A percentile compares a stretch with the other conserved stretches of the same genome.
These are phyloP conservation scores for Penicillium italicum DNA, from an alignment of 2,329 filamentous ascomycete species.

Conservation along the genomic window DNA sequence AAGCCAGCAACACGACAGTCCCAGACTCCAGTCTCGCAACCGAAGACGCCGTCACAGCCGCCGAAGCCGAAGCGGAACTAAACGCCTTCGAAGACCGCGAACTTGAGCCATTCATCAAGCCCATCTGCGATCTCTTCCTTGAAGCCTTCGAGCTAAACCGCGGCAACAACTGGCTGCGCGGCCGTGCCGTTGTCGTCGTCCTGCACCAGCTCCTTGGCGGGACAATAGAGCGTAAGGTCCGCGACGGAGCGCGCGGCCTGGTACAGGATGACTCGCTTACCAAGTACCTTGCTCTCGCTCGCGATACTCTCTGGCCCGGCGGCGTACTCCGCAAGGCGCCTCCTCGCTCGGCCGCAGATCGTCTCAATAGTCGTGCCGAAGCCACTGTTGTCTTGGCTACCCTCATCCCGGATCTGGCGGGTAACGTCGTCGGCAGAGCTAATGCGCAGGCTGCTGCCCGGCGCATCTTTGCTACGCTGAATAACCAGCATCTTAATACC, in stretches of 20 bases:
- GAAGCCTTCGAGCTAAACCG: constrained; percentile 92
- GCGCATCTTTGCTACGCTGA: constrained; percentile 83
- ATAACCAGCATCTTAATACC: constrained; percentile 81
- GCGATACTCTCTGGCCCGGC: constrained; percentile 73
- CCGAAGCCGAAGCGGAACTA: constrained; percentile 88
- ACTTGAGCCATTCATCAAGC: constrained; percentile 92
- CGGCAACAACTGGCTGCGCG: constrained; percentile 95
- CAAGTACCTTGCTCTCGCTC: constrained; percentile 69
- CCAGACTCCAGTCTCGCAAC: constrained; percentile 49
- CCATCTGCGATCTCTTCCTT: constrained; percentile 95
- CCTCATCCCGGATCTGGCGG: constrained; percentile 83
- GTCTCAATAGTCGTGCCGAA: constrained; percentile 75
- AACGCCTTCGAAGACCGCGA: constrained; percentile 89
- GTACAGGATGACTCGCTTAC: constrained; percentile 75
- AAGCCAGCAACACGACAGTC: constrained; percentile 44
- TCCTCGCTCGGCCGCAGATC: constrained; percentile 64
- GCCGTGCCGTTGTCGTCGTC: constrained; percentile 91
- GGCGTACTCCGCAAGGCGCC: constrained; percentile 49
- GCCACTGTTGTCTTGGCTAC: constrained; percentile 86
- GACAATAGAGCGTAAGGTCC: constrained; percentile 91
- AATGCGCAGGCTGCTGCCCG: constrained; percentile 90
- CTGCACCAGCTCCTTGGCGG: constrained; percentile 92
- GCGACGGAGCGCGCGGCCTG: constrained; percentile 72
- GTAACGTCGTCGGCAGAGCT: constrained; percentile 84
- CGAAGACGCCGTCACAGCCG: constrained; percentile 51